Conservation (phyloP, 164 flowering plant genomes). For the Umbellularia californica region DNA sequence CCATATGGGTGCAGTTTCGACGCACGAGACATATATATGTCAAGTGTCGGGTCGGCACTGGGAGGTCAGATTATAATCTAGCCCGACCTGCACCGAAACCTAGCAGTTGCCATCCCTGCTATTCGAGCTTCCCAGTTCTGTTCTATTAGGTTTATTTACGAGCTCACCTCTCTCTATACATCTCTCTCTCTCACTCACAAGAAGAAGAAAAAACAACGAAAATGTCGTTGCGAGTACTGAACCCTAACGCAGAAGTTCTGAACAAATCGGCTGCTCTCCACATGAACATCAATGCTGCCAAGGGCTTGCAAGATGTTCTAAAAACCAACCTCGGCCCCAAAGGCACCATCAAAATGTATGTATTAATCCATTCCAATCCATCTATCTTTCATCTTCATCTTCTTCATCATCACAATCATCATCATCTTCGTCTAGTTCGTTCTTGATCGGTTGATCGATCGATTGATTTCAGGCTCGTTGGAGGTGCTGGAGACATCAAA, state of each 20-base stretch:
- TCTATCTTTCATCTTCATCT: neutral
- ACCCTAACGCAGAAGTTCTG: slow-evolving; percentile 94
- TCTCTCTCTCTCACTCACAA: neutral
- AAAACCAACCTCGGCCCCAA: slow-evolving; percentile 96
- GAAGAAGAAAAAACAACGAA: slow-evolving; percentile 2
- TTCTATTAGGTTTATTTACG: too few relatives aligned
- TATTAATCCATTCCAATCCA: neutral
- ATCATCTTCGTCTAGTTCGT: neutral
- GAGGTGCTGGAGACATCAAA: slow-evolving; percentile 96
- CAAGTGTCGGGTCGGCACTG: too few relatives aligned
- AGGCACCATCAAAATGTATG: slow-evolving; percentile 96
- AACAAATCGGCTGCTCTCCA: slow-evolving; percentile 95
- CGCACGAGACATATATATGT: too few relatives aligned
- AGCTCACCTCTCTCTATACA: too few relatives aligned
- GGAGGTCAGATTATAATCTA: too few relatives aligned
- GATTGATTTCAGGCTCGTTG: slow-evolving; percentile 75
- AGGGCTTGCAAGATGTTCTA: slow-evolving; percentile 92
- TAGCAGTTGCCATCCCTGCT: too few relatives aligned
- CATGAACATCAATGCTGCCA: slow-evolving; percentile 98
- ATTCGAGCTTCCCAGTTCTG: too few relatives aligned
- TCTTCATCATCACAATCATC: neutral
- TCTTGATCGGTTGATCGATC: neutral
- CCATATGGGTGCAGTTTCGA: too few relatives aligned
- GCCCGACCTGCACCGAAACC: too few relatives aligned
- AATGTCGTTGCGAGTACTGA: slow-evolving; percentile 79